Percentiles rank a stretch among this genome's conserved stretches.
These are phyloP conservation scores for Bruguiera sexangula DNA, from an alignment of 345 rosid species.

Conservation along the genomic window DNA sequence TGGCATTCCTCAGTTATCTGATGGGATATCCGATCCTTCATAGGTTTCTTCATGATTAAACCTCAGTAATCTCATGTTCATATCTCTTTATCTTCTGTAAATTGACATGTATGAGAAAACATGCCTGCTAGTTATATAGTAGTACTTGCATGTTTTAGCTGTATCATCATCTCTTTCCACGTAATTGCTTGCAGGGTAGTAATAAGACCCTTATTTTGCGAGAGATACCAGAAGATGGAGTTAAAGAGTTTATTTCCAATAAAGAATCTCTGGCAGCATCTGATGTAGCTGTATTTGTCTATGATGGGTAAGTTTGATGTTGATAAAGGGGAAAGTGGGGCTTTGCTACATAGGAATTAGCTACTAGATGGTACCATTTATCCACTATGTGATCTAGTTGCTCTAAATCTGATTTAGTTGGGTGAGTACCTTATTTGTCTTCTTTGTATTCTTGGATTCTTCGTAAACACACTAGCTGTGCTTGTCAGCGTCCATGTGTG, in stretches of 20 bases:
- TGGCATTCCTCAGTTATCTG: neutral
- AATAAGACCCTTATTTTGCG: slow-evolving; percentile 65
- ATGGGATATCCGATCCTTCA: neutral
- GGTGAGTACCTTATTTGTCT: neutral
- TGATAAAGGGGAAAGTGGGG: neutral
- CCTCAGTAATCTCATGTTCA: no score
- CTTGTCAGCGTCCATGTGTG: no score
- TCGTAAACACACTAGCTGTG: no score
- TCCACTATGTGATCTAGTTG: neutral
- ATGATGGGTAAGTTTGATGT: slow-evolving; percentile 54
- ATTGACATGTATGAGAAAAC: neutral
- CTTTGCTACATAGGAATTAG: neutral
- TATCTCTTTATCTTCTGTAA: no score
- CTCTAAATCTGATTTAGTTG: neutral
- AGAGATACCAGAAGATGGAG: slow-evolving; percentile 73
- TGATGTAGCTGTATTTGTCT: slow-evolving; percentile 71
- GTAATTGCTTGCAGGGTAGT: slow-evolving; percentile 39
- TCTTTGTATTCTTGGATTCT: neutral
- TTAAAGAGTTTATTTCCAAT: slow-evolving; percentile 41
- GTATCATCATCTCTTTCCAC: slow-evolving; percentile 11
- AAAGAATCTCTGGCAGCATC: slow-evolving; percentile 58
- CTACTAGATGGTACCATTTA: neutral
- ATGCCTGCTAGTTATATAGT: slow-evolving; percentile 7
- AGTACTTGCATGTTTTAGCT: slow-evolving; percentile 10
- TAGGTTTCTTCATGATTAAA: neutral